Evolutionary conservation across 2,329 filamentous ascomycete genomes (phyloP).

Genomic region (Botryotinia calthae): DNA sequence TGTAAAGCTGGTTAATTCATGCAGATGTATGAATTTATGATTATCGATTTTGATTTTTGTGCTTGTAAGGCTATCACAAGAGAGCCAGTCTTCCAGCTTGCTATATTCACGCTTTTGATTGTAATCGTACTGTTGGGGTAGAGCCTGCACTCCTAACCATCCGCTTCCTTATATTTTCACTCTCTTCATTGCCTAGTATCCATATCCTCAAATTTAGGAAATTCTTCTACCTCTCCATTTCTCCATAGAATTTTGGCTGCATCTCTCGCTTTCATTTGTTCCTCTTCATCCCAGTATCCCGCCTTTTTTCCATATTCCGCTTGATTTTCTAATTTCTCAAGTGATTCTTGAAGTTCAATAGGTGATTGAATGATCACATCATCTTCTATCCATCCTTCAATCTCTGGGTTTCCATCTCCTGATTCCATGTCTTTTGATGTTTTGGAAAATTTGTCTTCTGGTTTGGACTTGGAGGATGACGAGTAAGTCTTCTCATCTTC

Average conservation of each 20-base stretch:
- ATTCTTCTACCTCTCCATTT: constrained; percentile 11
- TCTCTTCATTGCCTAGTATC: not conserved
- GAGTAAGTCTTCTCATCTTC: not conserved
- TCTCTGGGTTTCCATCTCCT: not conserved
- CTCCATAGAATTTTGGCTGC: not conserved
- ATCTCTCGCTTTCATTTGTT: not conserved
- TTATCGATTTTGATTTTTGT: not conserved
- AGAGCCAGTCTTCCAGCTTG: not conserved
- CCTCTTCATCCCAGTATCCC: not conserved
- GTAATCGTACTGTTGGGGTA: too few species aligned
- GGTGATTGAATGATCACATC: constrained; percentile 5
- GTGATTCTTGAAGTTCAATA: not conserved
- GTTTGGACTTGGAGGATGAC: not conserved
- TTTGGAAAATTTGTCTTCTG: not conserved
- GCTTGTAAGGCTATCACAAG: not conserved
- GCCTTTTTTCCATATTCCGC: constrained; percentile 11
- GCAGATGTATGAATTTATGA: not conserved
- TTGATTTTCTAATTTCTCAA: not conserved
- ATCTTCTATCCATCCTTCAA: constrained; percentile 16
- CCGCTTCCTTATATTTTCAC: too few species aligned
- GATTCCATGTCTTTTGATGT: not conserved
- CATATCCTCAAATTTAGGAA: constrained; percentile 17
- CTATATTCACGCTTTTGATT: not conserved
- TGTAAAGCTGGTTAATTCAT: not conserved
- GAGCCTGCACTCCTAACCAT: not conserved